Evolutionary conservation across 495 filamentous ascomycete species (phyloP).

Genomic region (Penicillium flavigenum): DNA sequence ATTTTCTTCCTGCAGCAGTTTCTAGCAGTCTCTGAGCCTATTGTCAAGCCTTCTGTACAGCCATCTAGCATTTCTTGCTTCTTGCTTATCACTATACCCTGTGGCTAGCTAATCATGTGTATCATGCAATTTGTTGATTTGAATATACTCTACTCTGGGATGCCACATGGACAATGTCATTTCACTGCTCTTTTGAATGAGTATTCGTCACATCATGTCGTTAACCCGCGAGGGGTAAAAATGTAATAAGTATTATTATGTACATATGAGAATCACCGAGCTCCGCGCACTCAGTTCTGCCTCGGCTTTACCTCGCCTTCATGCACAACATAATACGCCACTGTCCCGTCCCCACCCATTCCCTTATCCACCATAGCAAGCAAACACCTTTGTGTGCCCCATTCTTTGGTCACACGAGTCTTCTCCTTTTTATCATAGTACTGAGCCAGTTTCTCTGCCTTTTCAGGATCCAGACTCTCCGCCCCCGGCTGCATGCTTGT

Average conservation of each 20-base stretch:
- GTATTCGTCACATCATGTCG: constrained; percentile 11
- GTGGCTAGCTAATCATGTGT: constrained; percentile 15
- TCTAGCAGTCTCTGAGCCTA: constrained; percentile 7
- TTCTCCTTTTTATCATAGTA: constrained; percentile 41
- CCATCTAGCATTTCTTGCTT: constrained; percentile 15
- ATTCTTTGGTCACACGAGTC: constrained; percentile 34
- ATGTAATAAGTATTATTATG: constrained; percentile 3
- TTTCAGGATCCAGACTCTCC: constrained; percentile 17
- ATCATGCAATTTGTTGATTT: constrained; percentile 3
- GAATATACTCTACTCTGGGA: background rate
- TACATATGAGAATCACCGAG: constrained; percentile 1
- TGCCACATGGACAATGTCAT: constrained; percentile 5
- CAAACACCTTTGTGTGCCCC: constrained; percentile 67
- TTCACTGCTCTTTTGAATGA: constrained; percentile 11
- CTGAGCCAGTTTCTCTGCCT: constrained; percentile 36
- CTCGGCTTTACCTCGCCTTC: constrained; percentile 95
- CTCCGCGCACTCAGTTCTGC: constrained; percentile 66
- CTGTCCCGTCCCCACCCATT: constrained; percentile 76
- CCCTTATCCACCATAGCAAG: constrained; percentile 70
- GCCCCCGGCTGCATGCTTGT: background rate
- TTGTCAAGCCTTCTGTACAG: constrained; percentile 9
- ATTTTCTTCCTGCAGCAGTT: constrained; percentile 12
- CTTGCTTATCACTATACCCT: constrained; percentile 37
- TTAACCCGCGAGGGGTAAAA: background rate
- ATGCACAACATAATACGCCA: constrained; percentile 93